Evolutionary conservation across 768 basidiomycete genomes (phyloP).

Genomic region (Pleurotus salmoneostramineus): DNA sequence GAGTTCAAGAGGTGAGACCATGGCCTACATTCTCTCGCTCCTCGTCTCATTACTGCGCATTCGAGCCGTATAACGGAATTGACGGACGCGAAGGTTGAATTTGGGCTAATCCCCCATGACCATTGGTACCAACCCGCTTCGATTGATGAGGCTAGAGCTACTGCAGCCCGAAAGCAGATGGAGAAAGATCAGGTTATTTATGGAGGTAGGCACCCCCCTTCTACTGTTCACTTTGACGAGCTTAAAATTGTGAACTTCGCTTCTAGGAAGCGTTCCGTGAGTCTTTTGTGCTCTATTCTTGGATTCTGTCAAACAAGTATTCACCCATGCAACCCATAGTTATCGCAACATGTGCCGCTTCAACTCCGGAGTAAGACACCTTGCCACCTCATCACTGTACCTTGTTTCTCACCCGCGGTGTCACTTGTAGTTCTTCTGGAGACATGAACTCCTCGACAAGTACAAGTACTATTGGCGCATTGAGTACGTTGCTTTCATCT

Average conservation of each 20-base stretch:
- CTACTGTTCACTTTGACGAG: background rate
- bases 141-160: conserved; percentile 75
- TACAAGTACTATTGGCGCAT: conserved; percentile 88
- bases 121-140: conserved; percentile 81
- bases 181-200: conserved; percentile 61
- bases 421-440: conserved; percentile 75
- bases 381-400: background rate
- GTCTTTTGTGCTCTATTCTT: conserved; percentile 2
- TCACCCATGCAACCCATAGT: conserved; percentile 17
- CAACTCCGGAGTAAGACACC: conserved; percentile 79
- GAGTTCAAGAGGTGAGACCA: conserved; percentile 59
- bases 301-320: background rate
- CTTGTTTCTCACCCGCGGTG: background rate
- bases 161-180: conserved; percentile 65
- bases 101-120: conserved; percentile 73
- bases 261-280: conserved; percentile 71
- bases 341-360: conserved; percentile 98
- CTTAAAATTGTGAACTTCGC: conserved; percentile 1
- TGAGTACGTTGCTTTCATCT: conserved; percentile 30
- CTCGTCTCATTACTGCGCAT: background rate
- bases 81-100: conserved; percentile 61
- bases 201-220: conserved; percentile 42
- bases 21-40: conserved; percentile 6
- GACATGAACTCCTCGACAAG: conserved; percentile 72
- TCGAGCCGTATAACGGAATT: conserved; percentile 49